Conservation (phyloP, 1,284 basidiomycete species). For the Pseudozyma sp. region DNA sequence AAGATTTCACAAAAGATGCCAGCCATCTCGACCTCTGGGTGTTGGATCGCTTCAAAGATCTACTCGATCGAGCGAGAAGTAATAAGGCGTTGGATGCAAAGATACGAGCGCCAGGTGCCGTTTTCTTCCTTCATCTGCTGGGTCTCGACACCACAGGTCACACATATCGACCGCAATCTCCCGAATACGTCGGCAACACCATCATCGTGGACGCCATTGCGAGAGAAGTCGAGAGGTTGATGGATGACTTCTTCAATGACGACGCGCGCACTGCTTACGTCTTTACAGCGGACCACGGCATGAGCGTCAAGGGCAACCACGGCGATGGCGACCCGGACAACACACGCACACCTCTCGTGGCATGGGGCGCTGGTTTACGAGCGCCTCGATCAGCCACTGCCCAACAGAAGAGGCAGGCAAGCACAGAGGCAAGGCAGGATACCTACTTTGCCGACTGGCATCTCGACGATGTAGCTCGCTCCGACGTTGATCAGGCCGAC, state of each 20-base stretch:
- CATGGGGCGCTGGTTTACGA: slow-evolving; percentile 79
- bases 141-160: slow-evolving; percentile 90
- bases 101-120: slow-evolving; percentile 73
- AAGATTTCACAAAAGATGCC: slow-evolving; percentile 75
- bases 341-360: slow-evolving; percentile 85
- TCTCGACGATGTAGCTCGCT: slow-evolving; percentile 42
- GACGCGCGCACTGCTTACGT: slow-evolving; percentile 78
- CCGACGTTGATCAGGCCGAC: slow-evolving; percentile 84
- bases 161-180: slow-evolving; percentile 84
- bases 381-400: slow-evolving; percentile 14
- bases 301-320: slow-evolving; percentile 89
- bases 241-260: slow-evolving; percentile 76
- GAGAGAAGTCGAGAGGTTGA: slow-evolving; percentile 75
- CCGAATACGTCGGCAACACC: slow-evolving; percentile 89
- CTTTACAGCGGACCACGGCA: slow-evolving; percentile 91
- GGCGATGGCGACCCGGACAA: slow-evolving; percentile 91
- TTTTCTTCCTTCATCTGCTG: slow-evolving; percentile 87
- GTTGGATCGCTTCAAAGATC: slow-evolving; percentile 74
- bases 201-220: slow-evolving; percentile 83
- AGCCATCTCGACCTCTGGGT: slow-evolving; percentile 84
- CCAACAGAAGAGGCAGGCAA: slow-evolving; percentile 14
- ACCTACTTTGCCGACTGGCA: slow-evolving; percentile 59
- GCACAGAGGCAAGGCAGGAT: slow-evolving; percentile 23
- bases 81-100: slow-evolving; percentile 70
- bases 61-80: slow-evolving; percentile 66